phyloP scores from a whole-genome alignment of 306 rosid species.

The Medicago arabica region DNA sequence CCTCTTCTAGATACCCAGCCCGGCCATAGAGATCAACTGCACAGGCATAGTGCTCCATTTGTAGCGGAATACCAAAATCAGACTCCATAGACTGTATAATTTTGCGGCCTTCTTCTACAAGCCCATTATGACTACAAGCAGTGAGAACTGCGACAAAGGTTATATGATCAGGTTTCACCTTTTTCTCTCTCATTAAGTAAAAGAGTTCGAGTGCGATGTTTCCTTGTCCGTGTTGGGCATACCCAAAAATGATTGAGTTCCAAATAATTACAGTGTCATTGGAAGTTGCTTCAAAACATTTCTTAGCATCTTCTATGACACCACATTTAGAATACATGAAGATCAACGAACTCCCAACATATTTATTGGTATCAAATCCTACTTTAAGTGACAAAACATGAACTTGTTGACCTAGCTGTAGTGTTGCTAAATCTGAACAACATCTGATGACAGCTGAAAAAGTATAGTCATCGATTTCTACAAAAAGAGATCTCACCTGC shows the following conservation, averaged over 20 bases:
- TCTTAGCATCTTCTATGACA: constrained; percentile 76
- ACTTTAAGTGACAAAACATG: constrained; percentile 64
- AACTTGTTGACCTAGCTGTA: constrained; percentile 77
- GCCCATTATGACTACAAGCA: constrained; percentile 85
- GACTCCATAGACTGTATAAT: constrained; percentile 61
- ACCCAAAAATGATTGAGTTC: constrained; percentile 85
- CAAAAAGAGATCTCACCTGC: constrained; percentile 53
- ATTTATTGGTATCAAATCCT: constrained; percentile 64
- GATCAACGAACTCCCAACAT: constrained; percentile 79
- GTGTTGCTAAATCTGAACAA: constrained; percentile 76
- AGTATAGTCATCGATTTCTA: constrained; percentile 71
- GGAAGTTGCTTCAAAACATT: constrained; percentile 67
- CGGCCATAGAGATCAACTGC: constrained; percentile 78
- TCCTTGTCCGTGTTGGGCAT: constrained; percentile 89
- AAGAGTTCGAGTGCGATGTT: constrained; percentile 68
- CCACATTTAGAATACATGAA: constrained; percentile 94
- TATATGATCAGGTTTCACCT: constrained; percentile 80
- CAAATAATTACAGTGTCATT: constrained; percentile 64
- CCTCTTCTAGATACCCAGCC: constrained; percentile 65
- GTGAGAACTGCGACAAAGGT: constrained; percentile 86
- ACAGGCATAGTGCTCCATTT: constrained; percentile 88
- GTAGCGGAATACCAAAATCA: constrained; percentile 60
- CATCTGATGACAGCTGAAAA: constrained; percentile 72
- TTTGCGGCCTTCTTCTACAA: constrained; percentile 70
- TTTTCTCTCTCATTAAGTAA: constrained; percentile 60